A percentile compares a stretch with the other conserved stretches of the same genome.
Evolutionary conservation across 805 yeast genomes (phyloP).

Genomic region (Metschnikowia lachancei): DNA sequence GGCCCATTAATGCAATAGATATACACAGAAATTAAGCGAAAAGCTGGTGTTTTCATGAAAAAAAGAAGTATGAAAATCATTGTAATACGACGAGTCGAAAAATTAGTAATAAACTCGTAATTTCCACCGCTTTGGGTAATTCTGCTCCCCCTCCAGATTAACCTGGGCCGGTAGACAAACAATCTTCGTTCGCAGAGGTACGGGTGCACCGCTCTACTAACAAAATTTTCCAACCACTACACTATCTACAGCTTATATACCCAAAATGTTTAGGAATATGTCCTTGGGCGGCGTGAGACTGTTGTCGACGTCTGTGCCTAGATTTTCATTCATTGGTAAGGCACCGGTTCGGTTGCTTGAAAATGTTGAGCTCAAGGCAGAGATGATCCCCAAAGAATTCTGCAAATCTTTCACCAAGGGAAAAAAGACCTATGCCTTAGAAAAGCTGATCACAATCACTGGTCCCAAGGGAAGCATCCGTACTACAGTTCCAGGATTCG

Average conservation of each 20-base stretch:
- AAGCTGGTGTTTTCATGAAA: too few relatives aligned
- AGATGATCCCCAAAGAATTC: slow-evolving; percentile 47
- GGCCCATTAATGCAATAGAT: too few relatives aligned
- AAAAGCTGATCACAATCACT: slow-evolving; percentile 54
- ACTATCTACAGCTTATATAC: not conserved
- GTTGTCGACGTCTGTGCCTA: slow-evolving; percentile 13
- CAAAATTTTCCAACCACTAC: slow-evolving; percentile 5
- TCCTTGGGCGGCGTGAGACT: slow-evolving; percentile 15
- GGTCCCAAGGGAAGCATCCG: slow-evolving; percentile 78
- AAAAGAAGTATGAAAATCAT: too few relatives aligned
- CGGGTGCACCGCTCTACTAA: slow-evolving; percentile 5
- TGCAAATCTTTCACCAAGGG: slow-evolving; percentile 70
- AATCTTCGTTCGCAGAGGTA: slow-evolving; percentile 6
- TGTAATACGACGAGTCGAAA: too few relatives aligned
- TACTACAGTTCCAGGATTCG: slow-evolving; percentile 70
- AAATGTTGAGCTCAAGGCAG: slow-evolving; percentile 51
- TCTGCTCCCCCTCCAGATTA: too few relatives aligned
- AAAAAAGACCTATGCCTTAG: slow-evolving; percentile 52
- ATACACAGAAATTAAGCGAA: too few relatives aligned
- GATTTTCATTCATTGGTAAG: slow-evolving; percentile 71
- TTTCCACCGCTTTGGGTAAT: too few relatives aligned
- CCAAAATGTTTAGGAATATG: slow-evolving; percentile 15
- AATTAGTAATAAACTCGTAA: too few relatives aligned
- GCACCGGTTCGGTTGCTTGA: slow-evolving; percentile 68
- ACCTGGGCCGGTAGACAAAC: too few relatives aligned